phyloP scores from a whole-genome alignment of 345 rosid species.

The Citrus unshiu region DNA sequence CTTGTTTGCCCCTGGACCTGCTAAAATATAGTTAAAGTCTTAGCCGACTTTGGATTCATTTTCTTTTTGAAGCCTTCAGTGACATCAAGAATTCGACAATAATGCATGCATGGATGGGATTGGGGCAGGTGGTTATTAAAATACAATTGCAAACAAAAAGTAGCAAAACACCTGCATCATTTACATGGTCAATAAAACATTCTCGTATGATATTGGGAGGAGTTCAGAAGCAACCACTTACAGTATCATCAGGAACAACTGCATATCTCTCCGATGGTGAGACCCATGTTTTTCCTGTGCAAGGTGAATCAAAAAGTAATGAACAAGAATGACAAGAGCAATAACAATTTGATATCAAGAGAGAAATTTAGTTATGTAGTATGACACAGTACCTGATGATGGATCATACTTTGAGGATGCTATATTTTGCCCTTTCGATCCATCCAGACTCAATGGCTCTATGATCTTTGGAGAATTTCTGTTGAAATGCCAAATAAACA shows the following conservation, averaged over 20 bases:
- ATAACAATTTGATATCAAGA: neutral
- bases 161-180: neutral
- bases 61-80: neutral
- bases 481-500: constrained; percentile 5
- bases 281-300: constrained; percentile 81
- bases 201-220: neutral
- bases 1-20: constrained; percentile 41
- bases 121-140: neutral
- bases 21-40: neutral
- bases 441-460: constrained; percentile 74
- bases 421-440: constrained; percentile 71
- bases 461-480: constrained; percentile 79
- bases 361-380: neutral
- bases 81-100: neutral
- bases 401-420: constrained; percentile 62
- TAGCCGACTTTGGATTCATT: neutral
- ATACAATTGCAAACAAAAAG: neutral
- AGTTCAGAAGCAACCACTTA: constrained; percentile 27
- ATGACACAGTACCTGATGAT: constrained; percentile 53
- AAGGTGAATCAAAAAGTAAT: neutral
- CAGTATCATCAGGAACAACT: constrained; percentile 84
- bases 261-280: constrained; percentile 91
- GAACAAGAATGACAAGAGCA: neutral
- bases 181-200: neutral
- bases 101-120: neutral